A percentile compares a stretch with the other conserved stretches of the same genome.
phyloP scores from a whole-genome alignment of 2,329 filamentous ascomycete genomes.

The Emmonsiellopsis sp. region DNA sequence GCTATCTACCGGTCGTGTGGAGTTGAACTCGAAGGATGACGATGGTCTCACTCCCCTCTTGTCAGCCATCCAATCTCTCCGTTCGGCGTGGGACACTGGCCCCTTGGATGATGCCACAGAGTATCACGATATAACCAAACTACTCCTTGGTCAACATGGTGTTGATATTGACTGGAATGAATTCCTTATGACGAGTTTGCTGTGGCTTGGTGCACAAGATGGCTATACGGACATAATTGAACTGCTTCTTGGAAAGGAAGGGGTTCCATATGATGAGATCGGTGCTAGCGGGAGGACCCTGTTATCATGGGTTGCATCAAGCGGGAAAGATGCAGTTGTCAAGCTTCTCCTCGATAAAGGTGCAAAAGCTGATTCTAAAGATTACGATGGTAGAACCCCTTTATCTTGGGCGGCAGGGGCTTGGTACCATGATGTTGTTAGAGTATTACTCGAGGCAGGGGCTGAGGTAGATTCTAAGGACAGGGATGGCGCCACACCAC shows the following conservation, averaged over 20 bases:
- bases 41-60: too few species aligned
- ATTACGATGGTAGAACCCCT: background rate
- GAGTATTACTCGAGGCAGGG: background rate
- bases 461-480: background rate
- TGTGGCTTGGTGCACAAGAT: background rate
- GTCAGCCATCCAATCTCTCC: too few species aligned
- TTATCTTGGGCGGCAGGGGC: background rate
- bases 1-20: too few species aligned
- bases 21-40: too few species aligned
- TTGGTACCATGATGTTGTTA: background rate
- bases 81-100: too few species aligned
- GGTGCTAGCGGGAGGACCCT: background rate
- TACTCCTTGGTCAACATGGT: background rate
- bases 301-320: background rate
- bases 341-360: constrained; percentile 8
- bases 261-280: background rate
- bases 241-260: background rate
- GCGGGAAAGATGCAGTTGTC: constrained; percentile 8
- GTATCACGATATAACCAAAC: background rate
- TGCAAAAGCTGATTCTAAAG: background rate
- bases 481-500: background rate
- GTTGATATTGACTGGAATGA: background rate
- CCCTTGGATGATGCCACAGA: too few species aligned
- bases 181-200: background rate
- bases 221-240: background rate